Evolutionary conservation across 495 filamentous ascomycete genomes (phyloP).

Genomic region (Penicillium ochrochloron): DNA sequence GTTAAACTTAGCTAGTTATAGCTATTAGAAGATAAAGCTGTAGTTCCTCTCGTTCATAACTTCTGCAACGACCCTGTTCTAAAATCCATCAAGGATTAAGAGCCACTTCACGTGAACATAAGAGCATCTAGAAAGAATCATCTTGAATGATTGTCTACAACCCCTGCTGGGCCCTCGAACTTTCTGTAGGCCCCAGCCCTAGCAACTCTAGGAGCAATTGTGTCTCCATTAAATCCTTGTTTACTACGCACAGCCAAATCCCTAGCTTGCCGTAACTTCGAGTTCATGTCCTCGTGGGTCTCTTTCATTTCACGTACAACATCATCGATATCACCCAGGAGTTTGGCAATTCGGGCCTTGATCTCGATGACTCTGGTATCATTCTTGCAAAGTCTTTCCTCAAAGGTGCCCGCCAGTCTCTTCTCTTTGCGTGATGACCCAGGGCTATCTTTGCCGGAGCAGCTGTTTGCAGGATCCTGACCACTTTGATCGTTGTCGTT

Average conservation of each 20-base stretch:
- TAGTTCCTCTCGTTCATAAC: background rate
- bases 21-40: background rate
- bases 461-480: background rate
- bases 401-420: background rate
- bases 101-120: background rate
- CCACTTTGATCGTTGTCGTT: background rate
- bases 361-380: too few relatives aligned
- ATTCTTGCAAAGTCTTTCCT: too few relatives aligned
- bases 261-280: background rate
- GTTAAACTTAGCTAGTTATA: background rate
- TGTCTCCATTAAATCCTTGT: background rate
- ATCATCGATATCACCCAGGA: background rate
- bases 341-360: background rate
- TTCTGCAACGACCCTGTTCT: background rate
- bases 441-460: background rate
- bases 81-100: background rate
- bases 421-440: background rate
- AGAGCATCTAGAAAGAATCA: background rate
- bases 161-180: too few relatives aligned
- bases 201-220: too few relatives aligned
- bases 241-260: background rate
- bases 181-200: too few relatives aligned
- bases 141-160: too few relatives aligned
- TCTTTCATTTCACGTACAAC: background rate
- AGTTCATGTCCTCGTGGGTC: background rate